phyloP scores from a whole-genome alignment of 2,329 filamentous ascomycete species.

The Alternaria rosae region DNA sequence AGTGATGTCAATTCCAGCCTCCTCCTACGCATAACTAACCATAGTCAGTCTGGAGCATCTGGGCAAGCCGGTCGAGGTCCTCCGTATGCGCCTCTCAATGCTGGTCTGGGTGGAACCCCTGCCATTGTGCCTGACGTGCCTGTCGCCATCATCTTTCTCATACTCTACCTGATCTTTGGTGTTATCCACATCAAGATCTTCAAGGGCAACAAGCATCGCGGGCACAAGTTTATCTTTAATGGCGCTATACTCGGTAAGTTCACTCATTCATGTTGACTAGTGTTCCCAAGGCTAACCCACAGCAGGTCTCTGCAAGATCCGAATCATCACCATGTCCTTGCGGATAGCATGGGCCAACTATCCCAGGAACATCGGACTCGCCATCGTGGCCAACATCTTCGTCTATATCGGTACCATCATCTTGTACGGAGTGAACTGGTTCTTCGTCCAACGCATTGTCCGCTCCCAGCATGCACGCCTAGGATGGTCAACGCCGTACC shows the following conservation, averaged over 20 bases:
- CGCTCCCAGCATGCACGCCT: slow-evolving; percentile 74
- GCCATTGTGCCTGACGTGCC: slow-evolving; percentile 51
- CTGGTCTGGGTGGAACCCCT: slow-evolving; percentile 41
- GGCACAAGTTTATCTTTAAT: slow-evolving; percentile 56
- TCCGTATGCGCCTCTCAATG: slow-evolving; percentile 40
- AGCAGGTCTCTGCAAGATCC: slow-evolving; percentile 54
- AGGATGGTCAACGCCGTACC: slow-evolving; percentile 70
- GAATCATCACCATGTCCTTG: slow-evolving; percentile 54
- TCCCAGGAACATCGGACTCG: slow-evolving; percentile 55
- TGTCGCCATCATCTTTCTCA: slow-evolving; percentile 50
- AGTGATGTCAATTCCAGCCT: slow-evolving; percentile 2
- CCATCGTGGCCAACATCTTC: slow-evolving; percentile 71
- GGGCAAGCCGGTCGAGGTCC: slow-evolving; percentile 18
- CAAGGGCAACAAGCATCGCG: slow-evolving; percentile 48
- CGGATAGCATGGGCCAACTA: slow-evolving; percentile 48
- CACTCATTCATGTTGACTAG: background rate
- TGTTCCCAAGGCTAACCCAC: slow-evolving; percentile 15
- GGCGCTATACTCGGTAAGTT: slow-evolving; percentile 51
- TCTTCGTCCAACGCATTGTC: slow-evolving; percentile 78
- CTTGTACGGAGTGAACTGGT: slow-evolving; percentile 79
- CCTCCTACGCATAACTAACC: slow-evolving; percentile 2
- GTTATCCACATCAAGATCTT: slow-evolving; percentile 52
- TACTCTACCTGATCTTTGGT: slow-evolving; percentile 52
- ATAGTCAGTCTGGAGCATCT: slow-evolving; percentile 14
- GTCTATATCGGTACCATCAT: slow-evolving; percentile 77